These are phyloP conservation scores for Ottelia alismoides DNA, from an alignment of 106 monocot genomes.

Conservation along the genomic window DNA sequence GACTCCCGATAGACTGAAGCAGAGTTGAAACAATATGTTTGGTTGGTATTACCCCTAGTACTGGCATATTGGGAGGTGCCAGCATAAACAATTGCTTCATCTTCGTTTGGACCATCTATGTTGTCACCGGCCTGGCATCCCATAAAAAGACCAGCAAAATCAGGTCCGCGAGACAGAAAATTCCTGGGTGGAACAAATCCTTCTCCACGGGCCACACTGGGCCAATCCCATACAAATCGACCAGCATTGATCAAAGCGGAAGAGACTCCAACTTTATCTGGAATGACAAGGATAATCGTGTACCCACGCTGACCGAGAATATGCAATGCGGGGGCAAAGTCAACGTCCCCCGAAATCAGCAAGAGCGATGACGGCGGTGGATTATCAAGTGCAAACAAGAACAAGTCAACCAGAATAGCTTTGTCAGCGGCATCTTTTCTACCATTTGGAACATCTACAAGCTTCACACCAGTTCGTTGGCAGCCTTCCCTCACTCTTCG, in stretches of 20 bases:
- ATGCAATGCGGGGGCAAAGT: constrained; percentile 92
- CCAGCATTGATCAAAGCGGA: constrained; percentile 76
- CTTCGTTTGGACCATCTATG: constrained; percentile 44
- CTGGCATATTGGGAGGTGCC: constrained; percentile 22
- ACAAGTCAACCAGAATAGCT: constrained; percentile 92
- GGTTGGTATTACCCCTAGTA: constrained; percentile 14
- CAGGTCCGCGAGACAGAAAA: constrained; percentile 13
- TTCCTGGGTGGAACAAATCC: constrained; percentile 53
- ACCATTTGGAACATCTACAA: constrained; percentile 89
- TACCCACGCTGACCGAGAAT: constrained; percentile 93
- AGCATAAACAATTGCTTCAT: constrained; percentile 58
- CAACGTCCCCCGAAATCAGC: constrained; percentile 88
- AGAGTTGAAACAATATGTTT: constrained; percentile 17
- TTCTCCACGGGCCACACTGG: constrained; percentile 73
- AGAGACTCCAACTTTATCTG: constrained; percentile 50
- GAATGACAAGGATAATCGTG: constrained; percentile 74
- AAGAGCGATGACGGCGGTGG: constrained; percentile 78
- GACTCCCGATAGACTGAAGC: constrained; percentile 14
- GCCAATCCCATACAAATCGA: constrained; percentile 92
- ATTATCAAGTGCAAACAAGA: constrained; percentile 83
- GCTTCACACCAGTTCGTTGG: constrained; percentile 89
- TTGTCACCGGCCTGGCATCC: constrained; percentile 7
- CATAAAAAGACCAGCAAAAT: constrained; percentile 17
- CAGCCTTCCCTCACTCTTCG: constrained; percentile 78
- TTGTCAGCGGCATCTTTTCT: constrained; percentile 97